A percentile compares a stretch with the other conserved stretches of the same genome.
phyloP scores from a whole-genome alignment of 139 green algal genomes.

The Zygnema cylindricum region DNA sequence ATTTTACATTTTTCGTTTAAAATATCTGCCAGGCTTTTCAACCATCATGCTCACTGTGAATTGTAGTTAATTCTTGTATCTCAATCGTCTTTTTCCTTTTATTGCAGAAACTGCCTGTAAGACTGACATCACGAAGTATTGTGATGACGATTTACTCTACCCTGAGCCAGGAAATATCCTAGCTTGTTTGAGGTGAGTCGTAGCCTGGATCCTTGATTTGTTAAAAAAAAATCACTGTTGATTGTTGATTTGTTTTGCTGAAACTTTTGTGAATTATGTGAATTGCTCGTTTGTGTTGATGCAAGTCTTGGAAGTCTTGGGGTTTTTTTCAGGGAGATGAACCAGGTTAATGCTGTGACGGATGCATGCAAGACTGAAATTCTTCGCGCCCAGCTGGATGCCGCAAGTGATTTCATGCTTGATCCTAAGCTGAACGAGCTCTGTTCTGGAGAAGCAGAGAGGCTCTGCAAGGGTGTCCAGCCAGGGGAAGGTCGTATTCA shows the following conservation, averaged over 20 bases:
- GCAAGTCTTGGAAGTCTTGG: no score
- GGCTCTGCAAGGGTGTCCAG: no score
- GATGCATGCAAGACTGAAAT: conserved; percentile 48
- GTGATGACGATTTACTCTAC: conserved; percentile 51
- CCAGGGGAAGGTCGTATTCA: no score
- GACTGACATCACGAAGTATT: conserved; percentile 45
- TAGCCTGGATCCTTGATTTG: no score
- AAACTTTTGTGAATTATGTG: no score
- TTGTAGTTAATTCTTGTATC: no score
- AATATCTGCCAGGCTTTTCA: not conserved
- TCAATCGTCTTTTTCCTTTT: not conserved
- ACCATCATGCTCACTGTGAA: no score
- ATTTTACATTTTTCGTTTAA: not conserved
- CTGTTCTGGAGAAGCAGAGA: conserved; percentile 25
- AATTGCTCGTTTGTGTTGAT: no score
- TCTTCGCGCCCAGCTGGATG: conserved; percentile 35
- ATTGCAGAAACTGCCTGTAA: conserved; percentile 32
- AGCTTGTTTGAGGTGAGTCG: conserved; percentile 42
- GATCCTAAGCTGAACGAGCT: conserved; percentile 43
- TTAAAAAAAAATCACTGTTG: no score
- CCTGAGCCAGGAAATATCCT: conserved; percentile 49
- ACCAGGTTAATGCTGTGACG: conserved; percentile 31
- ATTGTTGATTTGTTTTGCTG: not conserved
- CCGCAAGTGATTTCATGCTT: conserved; percentile 42
- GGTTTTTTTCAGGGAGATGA: conserved; percentile 28